Percentiles rank a stretch among this genome's conserved stretches.
Evolutionary conservation across 805 yeast species (phyloP).

Genomic region (Ogataea ramenticola): DNA sequence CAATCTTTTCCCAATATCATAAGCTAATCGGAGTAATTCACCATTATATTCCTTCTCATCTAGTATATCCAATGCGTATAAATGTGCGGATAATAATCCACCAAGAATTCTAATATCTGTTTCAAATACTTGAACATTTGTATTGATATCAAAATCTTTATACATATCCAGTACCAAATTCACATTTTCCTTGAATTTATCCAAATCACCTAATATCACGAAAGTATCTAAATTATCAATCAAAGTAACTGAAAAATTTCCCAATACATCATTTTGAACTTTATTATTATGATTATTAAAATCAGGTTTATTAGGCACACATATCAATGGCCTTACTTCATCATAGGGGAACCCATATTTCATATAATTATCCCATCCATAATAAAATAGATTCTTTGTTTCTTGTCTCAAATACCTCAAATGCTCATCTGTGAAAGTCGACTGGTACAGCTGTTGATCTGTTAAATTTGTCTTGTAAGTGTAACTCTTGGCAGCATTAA

Average conservation of each 20-base stretch:
- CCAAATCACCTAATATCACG: constrained; percentile 61
- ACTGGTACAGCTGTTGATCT: constrained; percentile 10
- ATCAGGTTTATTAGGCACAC: constrained; percentile 65
- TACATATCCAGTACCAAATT: constrained; percentile 28
- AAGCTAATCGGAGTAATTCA: constrained; percentile 61
- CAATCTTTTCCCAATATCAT: constrained; percentile 66
- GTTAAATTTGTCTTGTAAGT: constrained; percentile 10
- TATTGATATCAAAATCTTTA: constrained; percentile 49
- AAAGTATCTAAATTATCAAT: constrained; percentile 77
- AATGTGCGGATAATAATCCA: constrained; percentile 71
- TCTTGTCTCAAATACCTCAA: constrained; percentile 27
- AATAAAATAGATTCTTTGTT: constrained; percentile 54
- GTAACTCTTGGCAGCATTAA: not conserved
- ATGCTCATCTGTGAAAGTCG: constrained; percentile 13
- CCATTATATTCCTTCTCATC: constrained; percentile 52
- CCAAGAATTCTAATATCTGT: constrained; percentile 78
- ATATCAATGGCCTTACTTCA: constrained; percentile 69
- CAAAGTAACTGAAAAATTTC: constrained; percentile 72
- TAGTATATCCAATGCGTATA: constrained; percentile 54
- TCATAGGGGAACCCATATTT: constrained; percentile 71
- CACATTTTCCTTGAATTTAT: constrained; percentile 42
- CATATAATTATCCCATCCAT: constrained; percentile 70
- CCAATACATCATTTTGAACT: constrained; percentile 74
- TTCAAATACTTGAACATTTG: constrained; percentile 84
- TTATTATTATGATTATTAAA: constrained; percentile 42